Conservation (phyloP, 2,329 filamentous ascomycete species). For the Fusarium temperatum region DNA sequence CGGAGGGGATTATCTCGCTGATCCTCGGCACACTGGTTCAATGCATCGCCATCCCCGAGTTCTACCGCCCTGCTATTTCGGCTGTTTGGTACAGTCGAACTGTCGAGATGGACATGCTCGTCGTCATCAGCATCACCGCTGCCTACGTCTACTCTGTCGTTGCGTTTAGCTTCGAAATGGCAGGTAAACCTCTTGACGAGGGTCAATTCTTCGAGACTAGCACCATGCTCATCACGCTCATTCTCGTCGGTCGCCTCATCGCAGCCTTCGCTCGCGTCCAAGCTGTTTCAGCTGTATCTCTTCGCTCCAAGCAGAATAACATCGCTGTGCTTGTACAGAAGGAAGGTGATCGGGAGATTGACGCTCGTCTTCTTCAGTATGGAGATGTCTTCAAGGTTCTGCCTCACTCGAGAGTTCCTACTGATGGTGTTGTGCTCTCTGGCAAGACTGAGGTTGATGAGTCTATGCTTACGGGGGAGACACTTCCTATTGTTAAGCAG, state of each 20-base stretch:
- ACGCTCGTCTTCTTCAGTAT: constrained; percentile 65
- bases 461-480: constrained; percentile 59
- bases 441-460: constrained; percentile 69
- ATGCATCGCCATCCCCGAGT: constrained; percentile 56
- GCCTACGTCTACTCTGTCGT: constrained; percentile 61
- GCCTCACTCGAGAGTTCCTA: constrained; percentile 62
- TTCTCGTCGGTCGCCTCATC: constrained; percentile 50
- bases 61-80: constrained; percentile 59
- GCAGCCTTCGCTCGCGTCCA: constrained; percentile 49
- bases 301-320: constrained; percentile 56
- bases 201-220: constrained; percentile 49
- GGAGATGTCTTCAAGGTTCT: constrained; percentile 63
- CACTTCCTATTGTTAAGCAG: neutral
- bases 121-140: constrained; percentile 62
- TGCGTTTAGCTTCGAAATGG: constrained; percentile 50
- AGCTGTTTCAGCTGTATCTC: constrained; percentile 50
- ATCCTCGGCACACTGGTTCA: constrained; percentile 62
- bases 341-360: constrained; percentile 54
- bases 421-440: constrained; percentile 64
- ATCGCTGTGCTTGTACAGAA: constrained; percentile 56
- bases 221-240: constrained; percentile 53
- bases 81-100: constrained; percentile 55
- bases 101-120: constrained; percentile 66
- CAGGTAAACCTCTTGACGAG: constrained; percentile 38
- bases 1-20: constrained; percentile 47